Conservation (phyloP, 2,329 filamentous ascomycete genomes). For the Nothopassalora personata region DNA sequence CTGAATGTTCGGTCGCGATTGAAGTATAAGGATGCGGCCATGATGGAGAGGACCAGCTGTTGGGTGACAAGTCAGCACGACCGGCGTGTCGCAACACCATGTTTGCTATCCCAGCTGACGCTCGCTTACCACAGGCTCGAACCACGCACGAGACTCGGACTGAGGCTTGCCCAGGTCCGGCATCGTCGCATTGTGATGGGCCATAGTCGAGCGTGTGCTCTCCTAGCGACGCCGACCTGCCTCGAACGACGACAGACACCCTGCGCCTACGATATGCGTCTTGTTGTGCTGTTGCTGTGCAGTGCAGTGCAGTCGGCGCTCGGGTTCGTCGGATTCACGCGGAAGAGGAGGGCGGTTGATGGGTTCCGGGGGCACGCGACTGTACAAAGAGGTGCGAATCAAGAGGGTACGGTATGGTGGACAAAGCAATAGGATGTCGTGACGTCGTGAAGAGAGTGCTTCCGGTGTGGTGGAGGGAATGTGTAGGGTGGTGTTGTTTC, state of each 20-base stretch:
- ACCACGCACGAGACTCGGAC: conserved; percentile 22
- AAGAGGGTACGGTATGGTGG: neutral
- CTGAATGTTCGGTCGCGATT: conserved; percentile 38
- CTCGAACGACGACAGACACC: neutral
- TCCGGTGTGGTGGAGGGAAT: neutral
- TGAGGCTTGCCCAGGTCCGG: conserved; percentile 24
- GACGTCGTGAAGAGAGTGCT: neutral
- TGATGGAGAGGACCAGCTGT: conserved; percentile 41
- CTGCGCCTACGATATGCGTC: neutral
- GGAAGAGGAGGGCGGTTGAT: neutral
- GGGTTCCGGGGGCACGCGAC: neutral
- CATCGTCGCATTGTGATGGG: neutral
- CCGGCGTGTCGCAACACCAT: neutral
- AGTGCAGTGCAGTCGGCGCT: neutral
- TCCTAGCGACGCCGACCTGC: neutral
- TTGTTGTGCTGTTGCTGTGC: neutral
- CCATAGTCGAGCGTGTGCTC: neutral
- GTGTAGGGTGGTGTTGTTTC: neutral
- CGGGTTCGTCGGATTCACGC: neutral
- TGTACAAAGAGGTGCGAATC: neutral
- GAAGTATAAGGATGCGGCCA: conserved; percentile 38
- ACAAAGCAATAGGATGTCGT: neutral
- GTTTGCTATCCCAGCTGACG: neutral
- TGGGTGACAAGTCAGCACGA: conserved; percentile 6
- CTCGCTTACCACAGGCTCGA: conserved; percentile 26